Evolutionary conservation across 257 asterid genomes (phyloP).

Genomic region (Solanum microdontum): DNA sequence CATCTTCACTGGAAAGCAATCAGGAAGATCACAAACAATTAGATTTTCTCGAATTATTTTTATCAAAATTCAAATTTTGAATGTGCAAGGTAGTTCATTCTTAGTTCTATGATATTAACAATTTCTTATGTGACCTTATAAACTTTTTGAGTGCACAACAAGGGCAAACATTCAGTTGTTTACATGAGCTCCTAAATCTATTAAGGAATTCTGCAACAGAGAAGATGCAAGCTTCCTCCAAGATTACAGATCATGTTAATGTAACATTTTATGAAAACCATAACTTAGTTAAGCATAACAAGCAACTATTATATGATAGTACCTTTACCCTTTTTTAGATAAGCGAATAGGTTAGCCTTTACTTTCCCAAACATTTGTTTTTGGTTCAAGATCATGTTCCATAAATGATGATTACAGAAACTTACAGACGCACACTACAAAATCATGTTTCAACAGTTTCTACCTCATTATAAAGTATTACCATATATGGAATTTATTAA

Average conservation of each 20-base stretch:
- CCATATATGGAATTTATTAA: not conserved
- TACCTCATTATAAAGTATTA: not conserved
- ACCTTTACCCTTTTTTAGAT: not conserved
- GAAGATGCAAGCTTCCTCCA: not conserved
- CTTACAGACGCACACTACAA: not conserved
- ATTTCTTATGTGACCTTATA: not conserved
- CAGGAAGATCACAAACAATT: not conserved
- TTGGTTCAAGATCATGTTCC: not conserved
- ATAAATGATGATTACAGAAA: not conserved
- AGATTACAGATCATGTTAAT: not conserved
- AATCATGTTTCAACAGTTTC: not conserved
- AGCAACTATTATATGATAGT: not conserved
- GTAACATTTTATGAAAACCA: not conserved
- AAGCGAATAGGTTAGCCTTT: not conserved
- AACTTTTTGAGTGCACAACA: not conserved
- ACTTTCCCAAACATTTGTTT: not conserved
- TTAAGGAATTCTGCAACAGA: not conserved
- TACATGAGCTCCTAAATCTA: not conserved
- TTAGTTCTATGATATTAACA: not conserved
- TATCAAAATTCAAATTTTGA: not conserved
- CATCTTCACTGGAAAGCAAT: not conserved
- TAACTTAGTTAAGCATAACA: not conserved
- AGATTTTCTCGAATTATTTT: not conserved
- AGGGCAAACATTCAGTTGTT: not conserved
- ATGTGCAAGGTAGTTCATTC: not conserved